phyloP scores from a whole-genome alignment of 2,329 filamentous ascomycete species.

The Knoxdaviesia proteae region DNA sequence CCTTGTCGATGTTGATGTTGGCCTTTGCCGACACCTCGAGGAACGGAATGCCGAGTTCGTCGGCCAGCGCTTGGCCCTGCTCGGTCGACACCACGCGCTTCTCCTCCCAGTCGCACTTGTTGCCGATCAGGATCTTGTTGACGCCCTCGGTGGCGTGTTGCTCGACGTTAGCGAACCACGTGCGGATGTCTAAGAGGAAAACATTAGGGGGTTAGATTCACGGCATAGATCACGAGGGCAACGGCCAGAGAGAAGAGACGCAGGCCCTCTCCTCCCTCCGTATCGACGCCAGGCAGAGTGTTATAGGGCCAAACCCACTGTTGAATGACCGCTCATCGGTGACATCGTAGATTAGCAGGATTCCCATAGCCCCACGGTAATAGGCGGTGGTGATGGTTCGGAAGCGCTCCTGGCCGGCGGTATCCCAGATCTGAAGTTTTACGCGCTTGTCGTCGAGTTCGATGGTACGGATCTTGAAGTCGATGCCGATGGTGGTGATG shows the following conservation, averaged over 20 bases:
- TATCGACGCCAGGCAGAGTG: neutral
- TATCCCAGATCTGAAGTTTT: constrained; percentile 99
- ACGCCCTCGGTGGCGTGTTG: constrained; percentile 96
- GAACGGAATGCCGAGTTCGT: constrained; percentile 94
- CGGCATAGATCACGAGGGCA: constrained; percentile 3
- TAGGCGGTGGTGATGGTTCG: constrained; percentile 97
- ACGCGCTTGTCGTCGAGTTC: constrained; percentile 97
- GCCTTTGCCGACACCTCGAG: constrained; percentile 96
- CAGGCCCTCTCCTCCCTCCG: neutral
- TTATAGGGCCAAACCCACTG: constrained; percentile 36
- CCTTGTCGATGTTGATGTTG: constrained; percentile 99
- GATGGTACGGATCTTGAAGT: constrained; percentile 99
- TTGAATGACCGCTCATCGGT: constrained; percentile 92
- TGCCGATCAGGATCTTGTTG: constrained; percentile 98
- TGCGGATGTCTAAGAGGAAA: constrained; percentile 61
- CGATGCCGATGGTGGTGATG: constrained; percentile 98
- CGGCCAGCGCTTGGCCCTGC: constrained; percentile 77
- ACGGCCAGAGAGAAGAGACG: constrained; percentile 2
- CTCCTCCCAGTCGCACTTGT: constrained; percentile 99
- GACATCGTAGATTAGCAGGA: constrained; percentile 93
- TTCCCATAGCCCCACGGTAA: constrained; percentile 96
- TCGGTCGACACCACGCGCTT: constrained; percentile 89
- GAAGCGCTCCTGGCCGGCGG: constrained; percentile 94
- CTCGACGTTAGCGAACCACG: constrained; percentile 98
- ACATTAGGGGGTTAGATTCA: constrained; percentile 3